A percentile compares a stretch with the other conserved stretches of the same genome.
Evolutionary conservation across 2,329 filamentous ascomycete species (phyloP).

Genomic region (Metarhizium rileyi): DNA sequence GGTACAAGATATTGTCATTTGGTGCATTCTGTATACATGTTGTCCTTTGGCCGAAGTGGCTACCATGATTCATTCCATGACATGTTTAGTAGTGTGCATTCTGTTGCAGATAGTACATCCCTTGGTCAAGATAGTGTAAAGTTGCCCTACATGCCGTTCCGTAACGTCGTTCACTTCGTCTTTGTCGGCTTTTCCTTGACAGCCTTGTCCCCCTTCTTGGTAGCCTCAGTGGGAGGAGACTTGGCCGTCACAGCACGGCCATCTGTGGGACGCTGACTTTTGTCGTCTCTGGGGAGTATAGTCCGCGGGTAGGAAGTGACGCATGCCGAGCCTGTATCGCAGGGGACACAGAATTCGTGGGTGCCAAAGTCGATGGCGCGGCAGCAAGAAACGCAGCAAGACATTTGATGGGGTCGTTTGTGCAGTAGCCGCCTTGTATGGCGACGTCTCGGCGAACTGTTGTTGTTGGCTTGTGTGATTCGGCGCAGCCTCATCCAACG

Average conservation of each 20-base stretch:
- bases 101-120: neutral
- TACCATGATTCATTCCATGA: neutral
- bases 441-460: no score
- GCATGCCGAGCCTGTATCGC: conserved; percentile 15
- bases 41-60: neutral
- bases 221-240: neutral
- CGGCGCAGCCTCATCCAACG: no score
- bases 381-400: conserved; percentile 23
- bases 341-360: conserved; percentile 23
- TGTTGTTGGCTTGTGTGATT: no score
- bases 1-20: neutral
- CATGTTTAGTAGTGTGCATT: neutral
- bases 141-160: neutral
- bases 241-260: neutral
- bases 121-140: neutral
- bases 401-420: neutral
- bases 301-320: conserved; percentile 3
- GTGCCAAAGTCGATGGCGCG: conserved; percentile 19
- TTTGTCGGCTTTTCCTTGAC: neutral
- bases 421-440: no score
- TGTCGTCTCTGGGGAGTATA: neutral
- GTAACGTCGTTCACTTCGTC: neutral
- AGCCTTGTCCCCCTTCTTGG: neutral
- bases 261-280: neutral
- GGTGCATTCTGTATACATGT: neutral